These are phyloP conservation scores for Spergularia bocconei DNA, from an alignment of 148 eudicot genomes.

Conservation along the genomic window DNA sequence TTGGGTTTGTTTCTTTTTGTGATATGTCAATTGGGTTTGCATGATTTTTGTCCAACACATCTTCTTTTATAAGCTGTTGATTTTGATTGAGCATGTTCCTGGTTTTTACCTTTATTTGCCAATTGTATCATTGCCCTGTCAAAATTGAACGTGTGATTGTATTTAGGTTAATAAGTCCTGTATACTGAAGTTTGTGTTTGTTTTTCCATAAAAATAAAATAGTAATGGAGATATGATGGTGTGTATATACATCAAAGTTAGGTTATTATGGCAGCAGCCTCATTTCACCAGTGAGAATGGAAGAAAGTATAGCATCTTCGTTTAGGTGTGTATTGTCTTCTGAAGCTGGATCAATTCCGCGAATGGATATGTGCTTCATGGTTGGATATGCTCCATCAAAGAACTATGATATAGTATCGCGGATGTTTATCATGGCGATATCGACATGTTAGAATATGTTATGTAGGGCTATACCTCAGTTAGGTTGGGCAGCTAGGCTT, in stretches of 20 bases:
- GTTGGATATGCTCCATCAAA: not conserved
- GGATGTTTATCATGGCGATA: no score
- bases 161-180: not conserved
- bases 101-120: not conserved
- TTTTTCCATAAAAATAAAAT: not conserved
- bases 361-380: not conserved
- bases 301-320: not conserved
- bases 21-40: not conserved
- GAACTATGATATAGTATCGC: not conserved
- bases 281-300: not conserved
- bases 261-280: not conserved
- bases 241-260: not conserved
- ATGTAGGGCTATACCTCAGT: not conserved
- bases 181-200: not conserved
- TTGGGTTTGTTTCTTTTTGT: not conserved
- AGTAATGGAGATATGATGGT: not conserved
- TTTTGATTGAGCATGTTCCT: not conserved
- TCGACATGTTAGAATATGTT: not conserved
- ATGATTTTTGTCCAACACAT: not conserved
- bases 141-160: not conserved
- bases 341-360: not conserved
- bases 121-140: not conserved
- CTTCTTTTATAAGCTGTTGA: not conserved
- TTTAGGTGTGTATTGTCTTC: not conserved
- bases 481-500: no score